Base-by-base conservation (phyloP, 2,329 filamentous ascomycete species). In the Trichoderma polysporum region DNA sequence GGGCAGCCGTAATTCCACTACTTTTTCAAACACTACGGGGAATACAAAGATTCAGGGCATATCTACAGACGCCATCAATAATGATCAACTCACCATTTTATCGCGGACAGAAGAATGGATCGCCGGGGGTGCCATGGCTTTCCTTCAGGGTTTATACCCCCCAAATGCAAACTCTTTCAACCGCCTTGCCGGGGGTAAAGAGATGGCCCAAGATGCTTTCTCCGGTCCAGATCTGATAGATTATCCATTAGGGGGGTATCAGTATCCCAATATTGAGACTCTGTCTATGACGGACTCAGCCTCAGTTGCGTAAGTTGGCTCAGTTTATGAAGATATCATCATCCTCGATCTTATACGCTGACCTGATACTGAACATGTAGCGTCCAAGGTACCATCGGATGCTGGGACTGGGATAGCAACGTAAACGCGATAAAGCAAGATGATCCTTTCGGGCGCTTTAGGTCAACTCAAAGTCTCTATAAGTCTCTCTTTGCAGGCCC, bases 61-160 rank as follows among this genome's bases (percentile, higher is more conserved):
- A 35, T 72, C 77, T 19, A 58, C 70, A 9, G 74, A 83, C 67
- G 76, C 77, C n/a, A 80, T 88, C 56, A 79, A 86, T 71, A 85
- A 84, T 67, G 71, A 67, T 2, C 81, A 86, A 70, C 71, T 88
- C 19, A 73, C 75, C 35, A 71, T 85, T 37, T 69, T 79, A 35
- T 79, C 81, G 22, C 80, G 74, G 39, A 73, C 77, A 4, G 79
- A 84, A 59, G 75, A 77, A 29, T 83, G 79, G 73, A 74, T 94
- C 35, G 86, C 88, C 60, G 88, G 85, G 68, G 88, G 91, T 2
- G 92, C 91, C 37, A 81, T 86, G 60, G 92, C 90, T 0, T 96
- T 97, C 77, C 79, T 95, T 71, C 93, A 97, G 76, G 93, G 90
- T 4, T 82, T 97, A 4, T 97, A 97, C 74, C 93, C 93, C 2